Base-by-base conservation (phyloP, 257 asterid genomes). In the Solanum chaucha region DNA sequence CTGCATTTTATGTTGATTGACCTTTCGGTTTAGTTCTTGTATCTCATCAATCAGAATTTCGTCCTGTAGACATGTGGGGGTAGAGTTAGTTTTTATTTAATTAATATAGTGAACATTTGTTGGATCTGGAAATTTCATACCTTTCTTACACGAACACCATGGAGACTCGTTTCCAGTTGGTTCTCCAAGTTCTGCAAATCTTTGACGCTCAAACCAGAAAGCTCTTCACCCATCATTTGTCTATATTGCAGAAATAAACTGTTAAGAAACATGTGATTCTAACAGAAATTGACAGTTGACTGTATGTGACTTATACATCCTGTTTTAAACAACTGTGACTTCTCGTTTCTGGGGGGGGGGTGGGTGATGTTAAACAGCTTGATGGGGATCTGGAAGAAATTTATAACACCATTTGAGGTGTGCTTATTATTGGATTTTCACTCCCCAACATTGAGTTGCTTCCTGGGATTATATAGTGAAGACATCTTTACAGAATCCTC, bases 191-290 rank as follows among this genome's bases (percentile, higher is more conserved):
- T 92, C 80, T 92, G 95, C 73, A 95, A 90, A 86, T 93, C 98
- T 85, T 89, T 91, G 65, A 94, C 91, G 85, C 86, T 88, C 83
- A 95, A 87, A 89, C 94, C 92, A 85, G 93, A 90, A 90, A 95
- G 95, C 83, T 93, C 94, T 88, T 94, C 95, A 14, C 97, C 98
- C 94, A 91, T 92, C 92, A 95, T 89, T 89, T 91, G 91, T 92
- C 97, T 95, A 91, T 87, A 30, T 85, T 81, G 85, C 85, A 48
- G 26, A 30, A 46, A 81, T 28, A 28, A 81, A 48, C 28, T 30
- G 67, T 81, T 30, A 28, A 48, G 19, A 44, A 28, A 80, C 67
- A 80, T 15, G 67, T 14, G 10, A 80, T 35, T 46, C n/a, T 28
- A 80, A 80, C 41, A 28, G 84, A 44, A 80, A 28, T 46, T 80